These are phyloP conservation scores for Pelargonium australe DNA, from an alignment of 441 rosid species.

Conservation along the genomic window DNA sequence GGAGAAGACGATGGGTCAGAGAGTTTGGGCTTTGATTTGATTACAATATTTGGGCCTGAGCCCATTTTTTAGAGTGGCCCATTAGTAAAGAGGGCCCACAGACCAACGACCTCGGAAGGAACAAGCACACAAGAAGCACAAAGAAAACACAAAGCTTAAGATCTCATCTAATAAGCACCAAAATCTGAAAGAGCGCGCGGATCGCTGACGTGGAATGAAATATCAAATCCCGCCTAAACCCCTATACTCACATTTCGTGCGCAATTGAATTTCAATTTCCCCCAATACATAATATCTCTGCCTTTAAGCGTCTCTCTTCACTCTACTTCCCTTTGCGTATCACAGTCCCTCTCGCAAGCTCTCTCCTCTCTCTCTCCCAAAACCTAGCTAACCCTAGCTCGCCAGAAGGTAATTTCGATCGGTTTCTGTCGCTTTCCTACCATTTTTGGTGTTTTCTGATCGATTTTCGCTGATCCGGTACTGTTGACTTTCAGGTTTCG, in stretches of 20 bases:
- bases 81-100: too few relatives aligned
- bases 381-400: constrained; percentile 21
- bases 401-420: constrained; percentile 27
- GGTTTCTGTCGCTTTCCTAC: not conserved
- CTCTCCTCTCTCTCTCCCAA: not conserved
- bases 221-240: constrained; percentile 74
- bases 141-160: constrained; percentile 40
- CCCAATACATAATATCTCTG: constrained; percentile 43
- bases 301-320: constrained; percentile 15
- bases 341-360: not conserved
- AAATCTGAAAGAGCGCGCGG: constrained; percentile 27
- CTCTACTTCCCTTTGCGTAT: not conserved
- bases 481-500: constrained; percentile 38
- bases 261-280: constrained; percentile 78
- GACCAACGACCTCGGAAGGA: too few relatives aligned
- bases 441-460: not conserved
- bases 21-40: too few relatives aligned
- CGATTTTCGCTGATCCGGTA: constrained; percentile 29
- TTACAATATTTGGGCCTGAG: too few relatives aligned
- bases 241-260: constrained; percentile 41
- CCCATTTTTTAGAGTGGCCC: too few relatives aligned
- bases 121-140: constrained; percentile 33
- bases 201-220: constrained; percentile 57
- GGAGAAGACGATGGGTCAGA: too few relatives aligned
- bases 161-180: constrained; percentile 25